Percentiles rank a stretch among this genome's conserved stretches.
These are phyloP conservation scores for Pyrenophora seminiperda DNA, from an alignment of 2,329 filamentous ascomycete genomes.

Conservation along the genomic window DNA sequence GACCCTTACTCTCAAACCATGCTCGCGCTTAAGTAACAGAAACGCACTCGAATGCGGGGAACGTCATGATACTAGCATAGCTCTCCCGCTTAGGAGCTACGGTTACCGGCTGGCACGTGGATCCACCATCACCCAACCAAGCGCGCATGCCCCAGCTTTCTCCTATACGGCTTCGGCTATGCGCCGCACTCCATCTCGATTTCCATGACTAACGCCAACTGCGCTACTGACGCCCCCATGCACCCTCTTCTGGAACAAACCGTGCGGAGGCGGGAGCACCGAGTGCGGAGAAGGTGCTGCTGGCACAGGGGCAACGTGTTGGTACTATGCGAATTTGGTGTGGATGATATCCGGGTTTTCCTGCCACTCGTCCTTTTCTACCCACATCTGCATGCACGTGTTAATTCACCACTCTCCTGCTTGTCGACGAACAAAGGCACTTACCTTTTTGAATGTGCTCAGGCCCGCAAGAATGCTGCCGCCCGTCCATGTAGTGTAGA, in stretches of 20 bases:
- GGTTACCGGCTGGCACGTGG: slow-evolving; percentile 33
- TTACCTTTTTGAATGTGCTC: slow-evolving; percentile 97
- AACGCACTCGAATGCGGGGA: slow-evolving; percentile 45
- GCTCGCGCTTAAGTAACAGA: slow-evolving; percentile 42
- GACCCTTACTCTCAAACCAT: slow-evolving; percentile 12
- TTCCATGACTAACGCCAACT: slow-evolving; percentile 45
- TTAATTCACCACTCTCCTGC: slow-evolving; percentile 40
- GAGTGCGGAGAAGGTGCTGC: slow-evolving; percentile 32
- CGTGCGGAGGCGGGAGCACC: slow-evolving; percentile 41
- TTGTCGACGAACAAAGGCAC: slow-evolving; percentile 31
- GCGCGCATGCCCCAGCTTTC: slow-evolving; percentile 25
- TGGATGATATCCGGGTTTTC: slow-evolving; percentile 99
- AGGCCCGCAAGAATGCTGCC: slow-evolving; percentile 95
- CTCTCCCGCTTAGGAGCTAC: slow-evolving; percentile 30
- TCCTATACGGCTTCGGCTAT: slow-evolving; percentile 26
- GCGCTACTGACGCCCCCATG: slow-evolving; percentile 23
- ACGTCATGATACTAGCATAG: slow-evolving; percentile 38
- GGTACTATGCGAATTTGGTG: slow-evolving; percentile 81
- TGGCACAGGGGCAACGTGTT: slow-evolving; percentile 39
- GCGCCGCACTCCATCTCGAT: slow-evolving; percentile 30
- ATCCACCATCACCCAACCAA: slow-evolving; percentile 25
- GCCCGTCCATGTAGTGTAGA: slow-evolving; percentile 99
- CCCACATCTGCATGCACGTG: slow-evolving; percentile 80
- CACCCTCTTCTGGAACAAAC: slow-evolving; percentile 28
- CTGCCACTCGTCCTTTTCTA: slow-evolving; percentile 99